These are phyloP conservation scores for Toxoplasma gondii DNA, from an alignment of 169 alveolate genomes.

Conservation along the genomic window DNA sequence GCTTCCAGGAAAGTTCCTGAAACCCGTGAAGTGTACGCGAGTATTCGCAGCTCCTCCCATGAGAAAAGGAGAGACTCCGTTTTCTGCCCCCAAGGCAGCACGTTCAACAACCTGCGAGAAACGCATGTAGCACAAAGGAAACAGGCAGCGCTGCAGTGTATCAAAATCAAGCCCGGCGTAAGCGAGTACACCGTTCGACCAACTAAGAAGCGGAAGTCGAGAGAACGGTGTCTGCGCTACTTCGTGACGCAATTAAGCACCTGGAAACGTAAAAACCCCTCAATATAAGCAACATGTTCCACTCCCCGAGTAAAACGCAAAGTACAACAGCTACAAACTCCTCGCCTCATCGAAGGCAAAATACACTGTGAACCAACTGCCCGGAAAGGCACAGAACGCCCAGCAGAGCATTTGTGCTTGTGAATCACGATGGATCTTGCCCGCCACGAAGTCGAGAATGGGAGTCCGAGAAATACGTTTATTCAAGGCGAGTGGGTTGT, in stretches of 20 bases:
- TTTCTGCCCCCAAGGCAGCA: conserved; percentile 20
- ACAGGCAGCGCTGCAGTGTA: background rate
- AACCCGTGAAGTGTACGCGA: background rate
- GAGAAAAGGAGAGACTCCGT: conserved; percentile 14
- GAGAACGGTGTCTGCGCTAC: no score
- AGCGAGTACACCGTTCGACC: background rate
- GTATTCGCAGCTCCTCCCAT: conserved; percentile 24
- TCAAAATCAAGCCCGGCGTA: background rate
- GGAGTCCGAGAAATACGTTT: background rate
- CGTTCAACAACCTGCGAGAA: conserved; percentile 22
- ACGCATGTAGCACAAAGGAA: background rate
- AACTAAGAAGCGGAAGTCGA: background rate
- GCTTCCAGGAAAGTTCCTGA: background rate
- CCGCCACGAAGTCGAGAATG: no score
- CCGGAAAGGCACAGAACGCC: no score
- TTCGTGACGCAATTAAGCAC: no score
- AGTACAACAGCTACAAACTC: no score
- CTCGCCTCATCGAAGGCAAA: no score
- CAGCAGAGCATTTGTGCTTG: no score
- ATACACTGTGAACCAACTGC: no score
- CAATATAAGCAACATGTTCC: no score
- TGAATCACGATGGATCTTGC: no score
- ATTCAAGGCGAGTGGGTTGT: background rate
- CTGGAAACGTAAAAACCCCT: no score
- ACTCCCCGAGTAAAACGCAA: no score